Base-by-base conservation (phyloP, 208 protist species). In the Trypanosoma congolense region DNA sequence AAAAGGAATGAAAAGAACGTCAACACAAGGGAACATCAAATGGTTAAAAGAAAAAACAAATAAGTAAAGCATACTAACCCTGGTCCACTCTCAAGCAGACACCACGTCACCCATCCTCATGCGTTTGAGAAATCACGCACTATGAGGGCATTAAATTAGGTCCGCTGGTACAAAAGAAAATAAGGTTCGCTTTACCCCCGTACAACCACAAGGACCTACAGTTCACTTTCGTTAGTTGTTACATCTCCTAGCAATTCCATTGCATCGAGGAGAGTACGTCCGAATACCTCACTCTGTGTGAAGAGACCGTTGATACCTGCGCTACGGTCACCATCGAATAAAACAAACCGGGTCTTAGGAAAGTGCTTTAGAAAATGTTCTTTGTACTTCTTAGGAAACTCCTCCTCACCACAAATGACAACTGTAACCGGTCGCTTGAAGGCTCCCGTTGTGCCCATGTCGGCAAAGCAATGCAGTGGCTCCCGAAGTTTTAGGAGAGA, bases 401-500 rank as follows among this genome's bases (percentile, higher is more conserved):
- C 28, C 5, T 46, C 58, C 4, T 58, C 48, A 9, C 49, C 48
- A 33, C 57, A 74, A 0, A 84, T 2, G 47, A 70, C 72, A 8
- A 88, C 76, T 21, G 63, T 77, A 2, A 81, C 80, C 0, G 64
- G 65, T 52, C 75, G 73, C 1, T 40, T 40, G 43, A 75, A 91
- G 2, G 51, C 49, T 18, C 57, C 49, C 4, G 36, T 51, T 1
- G 56, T 31, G n/a, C 14, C 46, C 2, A 71, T 42, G 47, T 53
- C 45, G 5, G 42, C 49, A 14, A 36, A 26, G 1, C 77, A 24
- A 16, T 31, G 2, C 1, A 85, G n/a, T 33, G 65, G 38, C 21
- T 51, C 54, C 40, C 22, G 14, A 51, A 68, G 45, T 0, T 45
- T 43, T 6, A 87, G 46, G 2, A 91, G 33, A 4, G 75, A 57